Percentiles rank a stretch among this genome's conserved stretches.
These are phyloP conservation scores for Parmelia sp. DNA, from an alignment of 495 filamentous ascomycete species.

Conservation along the genomic window DNA sequence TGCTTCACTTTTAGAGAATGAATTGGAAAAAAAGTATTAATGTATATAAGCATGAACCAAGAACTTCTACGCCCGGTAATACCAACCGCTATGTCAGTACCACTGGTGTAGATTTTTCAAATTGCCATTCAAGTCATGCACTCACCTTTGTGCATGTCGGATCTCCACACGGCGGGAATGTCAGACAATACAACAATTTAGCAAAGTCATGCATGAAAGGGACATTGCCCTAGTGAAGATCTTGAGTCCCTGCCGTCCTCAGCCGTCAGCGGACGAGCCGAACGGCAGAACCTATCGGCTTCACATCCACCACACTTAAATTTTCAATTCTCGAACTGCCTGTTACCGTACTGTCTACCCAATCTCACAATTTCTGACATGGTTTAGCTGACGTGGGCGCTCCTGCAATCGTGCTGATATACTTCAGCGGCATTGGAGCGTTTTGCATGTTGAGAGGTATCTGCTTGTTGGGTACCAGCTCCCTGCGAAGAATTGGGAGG, in stretches of 20 bases:
- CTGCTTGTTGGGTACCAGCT: neutral
- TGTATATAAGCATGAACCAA: neutral
- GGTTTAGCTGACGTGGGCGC: neutral
- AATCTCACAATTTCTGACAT: no score
- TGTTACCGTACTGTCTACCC: no score
- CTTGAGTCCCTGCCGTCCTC: no score
- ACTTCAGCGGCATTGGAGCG: neutral
- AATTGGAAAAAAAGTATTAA: neutral
- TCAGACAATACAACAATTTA: no score
- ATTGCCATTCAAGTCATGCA: no score
- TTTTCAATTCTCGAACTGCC: no score
- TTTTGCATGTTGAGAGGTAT: neutral
- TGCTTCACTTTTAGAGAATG: neutral
- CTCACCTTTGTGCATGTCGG: neutral
- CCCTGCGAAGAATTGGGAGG: neutral
- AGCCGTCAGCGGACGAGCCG: no score
- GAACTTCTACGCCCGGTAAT: neutral
- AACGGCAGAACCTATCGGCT: no score
- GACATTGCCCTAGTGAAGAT: no score
- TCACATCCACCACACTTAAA: no score
- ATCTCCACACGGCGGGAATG: no score
- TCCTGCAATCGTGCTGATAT: neutral
- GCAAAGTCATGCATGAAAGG: no score
- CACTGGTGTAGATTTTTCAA: neutral
- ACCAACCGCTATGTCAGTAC: neutral